phyloP scores from a whole-genome alignment of 345 rosid genomes.

The Raphanus raphanistrum region DNA sequence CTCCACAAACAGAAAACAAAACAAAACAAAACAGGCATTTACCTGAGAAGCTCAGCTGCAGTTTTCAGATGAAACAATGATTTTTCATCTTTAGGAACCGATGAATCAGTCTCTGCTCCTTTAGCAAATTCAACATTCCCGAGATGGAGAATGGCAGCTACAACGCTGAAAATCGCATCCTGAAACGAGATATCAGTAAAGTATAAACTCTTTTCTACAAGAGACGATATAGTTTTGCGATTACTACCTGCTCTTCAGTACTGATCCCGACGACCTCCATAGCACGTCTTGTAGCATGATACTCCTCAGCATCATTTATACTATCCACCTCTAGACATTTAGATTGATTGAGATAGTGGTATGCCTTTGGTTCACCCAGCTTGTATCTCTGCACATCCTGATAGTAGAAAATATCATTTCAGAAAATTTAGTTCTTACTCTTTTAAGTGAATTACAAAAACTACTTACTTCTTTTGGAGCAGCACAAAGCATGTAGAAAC shows the following conservation, averaged over 20 bases:
- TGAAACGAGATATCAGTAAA: conserved; percentile 27
- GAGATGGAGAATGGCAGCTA: conserved; percentile 94
- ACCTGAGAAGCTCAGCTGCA: conserved; percentile 88
- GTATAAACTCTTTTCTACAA: neutral
- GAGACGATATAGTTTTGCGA: conserved; percentile 7
- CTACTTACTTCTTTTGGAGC: conserved; percentile 91
- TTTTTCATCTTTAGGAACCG: conserved; percentile 84
- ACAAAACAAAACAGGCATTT: conserved; percentile 21
- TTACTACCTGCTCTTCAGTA: conserved; percentile 77
- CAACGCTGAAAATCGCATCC: conserved; percentile 69
- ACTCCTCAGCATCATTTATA: conserved; percentile 85
- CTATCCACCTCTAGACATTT: conserved; percentile 84
- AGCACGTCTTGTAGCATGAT: conserved; percentile 79
- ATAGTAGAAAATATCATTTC: conserved; percentile 7
- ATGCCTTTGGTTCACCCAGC: conserved; percentile 72
- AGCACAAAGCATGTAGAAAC: conserved; percentile 99
- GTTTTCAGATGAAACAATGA: conserved; percentile 85
- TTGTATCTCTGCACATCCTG: conserved; percentile 79
- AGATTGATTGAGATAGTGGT: conserved; percentile 93
- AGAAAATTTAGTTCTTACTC: neutral
- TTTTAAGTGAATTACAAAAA: conserved; percentile 17
- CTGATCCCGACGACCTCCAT: conserved; percentile 96
- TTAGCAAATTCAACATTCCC: conserved; percentile 89
- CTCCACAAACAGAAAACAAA: neutral
- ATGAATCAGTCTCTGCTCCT: conserved; percentile 86